These are phyloP conservation scores for Neoarthrinium moseri DNA, from an alignment of 2,329 filamentous ascomycete species.

Conservation along the genomic window DNA sequence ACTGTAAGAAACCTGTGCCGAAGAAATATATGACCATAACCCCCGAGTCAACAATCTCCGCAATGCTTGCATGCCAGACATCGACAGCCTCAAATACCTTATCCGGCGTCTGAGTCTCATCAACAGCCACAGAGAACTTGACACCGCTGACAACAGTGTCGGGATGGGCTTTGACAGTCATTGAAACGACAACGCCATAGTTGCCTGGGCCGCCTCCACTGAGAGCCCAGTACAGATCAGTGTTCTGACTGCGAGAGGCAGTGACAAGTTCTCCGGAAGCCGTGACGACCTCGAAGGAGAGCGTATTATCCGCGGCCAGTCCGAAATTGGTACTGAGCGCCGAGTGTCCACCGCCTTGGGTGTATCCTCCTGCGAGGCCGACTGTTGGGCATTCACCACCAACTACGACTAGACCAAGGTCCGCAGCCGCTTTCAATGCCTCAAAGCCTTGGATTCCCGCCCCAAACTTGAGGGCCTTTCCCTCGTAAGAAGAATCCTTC, in stretches of 20 bases:
- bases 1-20: slow-evolving; percentile 14
- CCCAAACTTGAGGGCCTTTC: slow-evolving; percentile 46
- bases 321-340: slow-evolving; percentile 53
- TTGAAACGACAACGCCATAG: slow-evolving; percentile 42
- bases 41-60: slow-evolving; percentile 21
- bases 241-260: slow-evolving; percentile 38
- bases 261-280: slow-evolving; percentile 25
- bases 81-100: slow-evolving; percentile 18
- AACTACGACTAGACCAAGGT: slow-evolving; percentile 39
- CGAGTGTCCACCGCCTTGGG: slow-evolving; percentile 59
- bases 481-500: slow-evolving; percentile 36
- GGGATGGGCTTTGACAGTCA: slow-evolving; percentile 20
- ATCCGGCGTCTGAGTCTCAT: slow-evolving; percentile 13
- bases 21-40: slow-evolving; percentile 22
- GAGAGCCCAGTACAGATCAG: slow-evolving; percentile 54
- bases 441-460: slow-evolving; percentile 48
- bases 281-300: slow-evolving; percentile 45
- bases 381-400: slow-evolving; percentile 52
- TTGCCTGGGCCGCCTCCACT: slow-evolving; percentile 48
- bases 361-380: slow-evolving; percentile 58
- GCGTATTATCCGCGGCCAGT: slow-evolving; percentile 57
- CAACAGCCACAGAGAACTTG: slow-evolving; percentile 14
- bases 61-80: slow-evolving; percentile 21
- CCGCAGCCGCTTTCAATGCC: slow-evolving; percentile 34
- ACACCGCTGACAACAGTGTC: slow-evolving; percentile 18